Conservation (phyloP, 2,329 filamentous ascomycete species). For the Capronia coronata region DNA sequence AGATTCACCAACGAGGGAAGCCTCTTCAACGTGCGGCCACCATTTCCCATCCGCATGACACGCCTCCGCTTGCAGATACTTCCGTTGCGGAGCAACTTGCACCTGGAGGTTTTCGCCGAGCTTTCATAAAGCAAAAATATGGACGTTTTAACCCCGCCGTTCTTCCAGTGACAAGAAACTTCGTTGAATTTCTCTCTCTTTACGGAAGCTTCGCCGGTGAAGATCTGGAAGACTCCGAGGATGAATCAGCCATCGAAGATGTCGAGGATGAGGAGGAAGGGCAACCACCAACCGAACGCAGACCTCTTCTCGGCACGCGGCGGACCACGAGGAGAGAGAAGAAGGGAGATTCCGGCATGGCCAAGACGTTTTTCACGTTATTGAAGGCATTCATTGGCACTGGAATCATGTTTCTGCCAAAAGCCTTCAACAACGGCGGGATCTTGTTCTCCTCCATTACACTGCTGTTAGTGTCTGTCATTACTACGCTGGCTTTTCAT, state of each 20-base stretch:
- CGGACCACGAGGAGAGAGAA: slow-evolving; percentile 36
- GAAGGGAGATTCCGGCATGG: slow-evolving; percentile 59
- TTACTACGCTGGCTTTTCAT: slow-evolving; percentile 66
- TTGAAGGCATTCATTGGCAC: slow-evolving; percentile 74
- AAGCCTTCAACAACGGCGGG: slow-evolving; percentile 71
- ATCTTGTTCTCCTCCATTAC: slow-evolving; percentile 67
- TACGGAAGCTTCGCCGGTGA: slow-evolving; percentile 74
- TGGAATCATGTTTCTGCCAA: slow-evolving; percentile 75
- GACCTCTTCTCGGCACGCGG: slow-evolving; percentile 55
- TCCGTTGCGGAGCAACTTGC: slow-evolving; percentile 42
- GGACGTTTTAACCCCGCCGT: slow-evolving; percentile 22
- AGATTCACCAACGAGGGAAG: slow-evolving; percentile 55
- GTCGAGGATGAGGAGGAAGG: slow-evolving; percentile 48
- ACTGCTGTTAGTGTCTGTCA: slow-evolving; percentile 56
- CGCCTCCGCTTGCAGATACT: slow-evolving; percentile 34
- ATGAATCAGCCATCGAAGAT: slow-evolving; percentile 48
- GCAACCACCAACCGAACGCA: slow-evolving; percentile 46
- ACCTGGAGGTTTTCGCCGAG: slow-evolving; percentile 51
- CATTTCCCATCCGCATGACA: slow-evolving; percentile 51
- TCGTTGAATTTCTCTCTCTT: slow-evolving; percentile 68
- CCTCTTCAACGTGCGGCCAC: slow-evolving; percentile 56
- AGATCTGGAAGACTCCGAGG: slow-evolving; percentile 54
- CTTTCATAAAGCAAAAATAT: slow-evolving; percentile 40
- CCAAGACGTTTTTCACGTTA: slow-evolving; percentile 70
- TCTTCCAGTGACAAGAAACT: slow-evolving; percentile 57